phyloP scores from a whole-genome alignment of 2,329 filamentous ascomycete species.

The Claviceps capensis region DNA sequence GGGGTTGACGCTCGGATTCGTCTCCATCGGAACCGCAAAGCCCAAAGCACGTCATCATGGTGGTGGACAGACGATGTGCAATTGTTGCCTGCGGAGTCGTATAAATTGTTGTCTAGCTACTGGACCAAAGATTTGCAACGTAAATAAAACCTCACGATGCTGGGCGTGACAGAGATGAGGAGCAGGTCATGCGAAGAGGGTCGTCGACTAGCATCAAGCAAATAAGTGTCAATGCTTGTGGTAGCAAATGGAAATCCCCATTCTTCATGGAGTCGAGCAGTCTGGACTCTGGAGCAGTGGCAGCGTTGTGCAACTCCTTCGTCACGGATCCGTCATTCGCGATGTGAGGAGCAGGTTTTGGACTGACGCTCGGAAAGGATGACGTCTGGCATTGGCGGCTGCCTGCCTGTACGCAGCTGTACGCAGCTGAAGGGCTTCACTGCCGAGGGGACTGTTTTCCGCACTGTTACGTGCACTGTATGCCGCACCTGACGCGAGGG shows the following conservation, averaged over 20 bases:
- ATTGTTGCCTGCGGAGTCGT: neutral
- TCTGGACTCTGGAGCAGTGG: neutral
- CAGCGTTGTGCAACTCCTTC: neutral
- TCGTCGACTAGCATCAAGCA: too few relatives aligned
- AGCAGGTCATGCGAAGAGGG: neutral
- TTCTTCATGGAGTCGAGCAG: neutral
- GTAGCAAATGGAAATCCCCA: neutral
- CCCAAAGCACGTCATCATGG: slow-evolving; percentile 53
- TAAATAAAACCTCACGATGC: too few relatives aligned
- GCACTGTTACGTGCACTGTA: neutral
- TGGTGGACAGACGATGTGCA: neutral
- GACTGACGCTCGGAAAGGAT: neutral
- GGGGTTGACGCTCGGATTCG: slow-evolving; percentile 53
- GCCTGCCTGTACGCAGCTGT: too few relatives aligned
- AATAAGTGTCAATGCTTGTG: neutral
- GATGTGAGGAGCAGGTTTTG: neutral
- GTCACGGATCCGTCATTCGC: slow-evolving; percentile 2
- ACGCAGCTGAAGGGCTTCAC: neutral
- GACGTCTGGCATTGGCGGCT: slow-evolving; percentile 2
- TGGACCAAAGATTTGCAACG: neutral
- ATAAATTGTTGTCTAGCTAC: neutral
- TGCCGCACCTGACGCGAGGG: neutral
- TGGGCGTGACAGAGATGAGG: neutral
- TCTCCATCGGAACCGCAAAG: slow-evolving; percentile 29
- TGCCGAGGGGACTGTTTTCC: neutral